phyloP scores from a whole-genome alignment of 176 grass and related monocot genomes.

The Bothriochloa decipiens region DNA sequence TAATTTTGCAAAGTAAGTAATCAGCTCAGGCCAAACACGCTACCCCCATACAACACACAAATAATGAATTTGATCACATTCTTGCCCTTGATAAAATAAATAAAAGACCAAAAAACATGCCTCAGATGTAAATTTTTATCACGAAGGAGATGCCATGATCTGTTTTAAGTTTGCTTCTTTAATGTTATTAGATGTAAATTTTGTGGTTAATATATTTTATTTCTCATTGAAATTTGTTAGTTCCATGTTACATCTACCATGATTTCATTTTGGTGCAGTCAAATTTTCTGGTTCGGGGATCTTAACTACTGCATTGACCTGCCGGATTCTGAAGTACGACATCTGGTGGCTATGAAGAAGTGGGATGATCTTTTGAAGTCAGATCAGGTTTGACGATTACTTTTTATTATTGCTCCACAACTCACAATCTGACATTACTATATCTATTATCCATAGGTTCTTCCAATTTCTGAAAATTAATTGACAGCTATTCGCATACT shows the following conservation, averaged over 20 bases:
- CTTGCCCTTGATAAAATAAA: too few relatives aligned
- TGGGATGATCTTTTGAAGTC: constrained; percentile 71
- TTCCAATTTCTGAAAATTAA: constrained; percentile 1
- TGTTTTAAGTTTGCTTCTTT: neutral
- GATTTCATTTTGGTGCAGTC: constrained; percentile 50
- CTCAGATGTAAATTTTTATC: too few relatives aligned
- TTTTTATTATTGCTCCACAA: neutral
- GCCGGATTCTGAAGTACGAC: constrained; percentile 51
- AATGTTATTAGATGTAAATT: constrained; percentile 2
- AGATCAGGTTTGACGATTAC: constrained; percentile 60
- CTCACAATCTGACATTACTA: neutral
- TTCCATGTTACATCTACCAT: too few relatives aligned
- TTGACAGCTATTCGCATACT: constrained; percentile 7
- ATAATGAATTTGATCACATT: too few relatives aligned
- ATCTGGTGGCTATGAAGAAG: constrained; percentile 36
- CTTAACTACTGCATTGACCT: constrained; percentile 70
- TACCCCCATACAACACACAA: too few relatives aligned
- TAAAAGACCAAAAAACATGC: too few relatives aligned
- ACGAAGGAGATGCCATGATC: too few relatives aligned
- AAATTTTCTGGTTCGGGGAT: constrained; percentile 81
- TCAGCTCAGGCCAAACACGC: too few relatives aligned
- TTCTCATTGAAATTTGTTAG: neutral
- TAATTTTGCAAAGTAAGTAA: too few relatives aligned
- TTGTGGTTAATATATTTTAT: neutral
- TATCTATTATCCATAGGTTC: too few relatives aligned